phyloP scores from a whole-genome alignment of 2,329 filamentous ascomycete species.

The Fusarium sp. region DNA sequence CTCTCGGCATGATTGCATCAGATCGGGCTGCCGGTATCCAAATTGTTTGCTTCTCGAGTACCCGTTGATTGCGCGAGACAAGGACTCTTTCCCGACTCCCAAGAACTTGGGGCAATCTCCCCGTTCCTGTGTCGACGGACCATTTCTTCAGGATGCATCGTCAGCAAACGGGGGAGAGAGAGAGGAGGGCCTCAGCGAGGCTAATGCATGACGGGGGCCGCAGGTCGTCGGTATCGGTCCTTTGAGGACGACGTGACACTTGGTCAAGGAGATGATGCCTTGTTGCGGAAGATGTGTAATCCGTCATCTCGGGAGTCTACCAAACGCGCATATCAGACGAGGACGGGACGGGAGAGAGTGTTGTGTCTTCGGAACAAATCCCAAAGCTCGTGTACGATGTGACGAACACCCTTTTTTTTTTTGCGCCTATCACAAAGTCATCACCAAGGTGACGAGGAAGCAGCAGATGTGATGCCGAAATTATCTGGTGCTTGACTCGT shows the following conservation, averaged over 20 bases:
- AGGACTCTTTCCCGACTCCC: not conserved
- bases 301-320: slow-evolving; percentile 17
- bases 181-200: not conserved
- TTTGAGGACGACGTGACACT: slow-evolving; percentile 29
- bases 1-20: slow-evolving; percentile 1
- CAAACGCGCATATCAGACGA: not conserved
- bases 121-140: not conserved
- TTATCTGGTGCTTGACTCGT: not conserved
- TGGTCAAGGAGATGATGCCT: slow-evolving; percentile 28
- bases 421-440: slow-evolving; percentile 3
- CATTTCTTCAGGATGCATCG: not conserved
- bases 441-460: not conserved
- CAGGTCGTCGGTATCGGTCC: slow-evolving; percentile 27
- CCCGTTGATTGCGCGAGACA: slow-evolving; percentile 13
- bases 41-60: slow-evolving; percentile 9
- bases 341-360: not conserved
- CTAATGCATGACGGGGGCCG: slow-evolving; percentile 13
- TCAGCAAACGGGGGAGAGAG: not conserved
- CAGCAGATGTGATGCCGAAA: not conserved
- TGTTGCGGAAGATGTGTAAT: slow-evolving; percentile 32
- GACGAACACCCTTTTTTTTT: not conserved
- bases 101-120: not conserved
- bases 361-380: slow-evolving; percentile 23
- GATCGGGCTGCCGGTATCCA: not conserved
- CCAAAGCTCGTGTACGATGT: slow-evolving; percentile 24